Conservation (phyloP, 2,329 filamentous ascomycete genomes). For the Alternaria viburni region DNA sequence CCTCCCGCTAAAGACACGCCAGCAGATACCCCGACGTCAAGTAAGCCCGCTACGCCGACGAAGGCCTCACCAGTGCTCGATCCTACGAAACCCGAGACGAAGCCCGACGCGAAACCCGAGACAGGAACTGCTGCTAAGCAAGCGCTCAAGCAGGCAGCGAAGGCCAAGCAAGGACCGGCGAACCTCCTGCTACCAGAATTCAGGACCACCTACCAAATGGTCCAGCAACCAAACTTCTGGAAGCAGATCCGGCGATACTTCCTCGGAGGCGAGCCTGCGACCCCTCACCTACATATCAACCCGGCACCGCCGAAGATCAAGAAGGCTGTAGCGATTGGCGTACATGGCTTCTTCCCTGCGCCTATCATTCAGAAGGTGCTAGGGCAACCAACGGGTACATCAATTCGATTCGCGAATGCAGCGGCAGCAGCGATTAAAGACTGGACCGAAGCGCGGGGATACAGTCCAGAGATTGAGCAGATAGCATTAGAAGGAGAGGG, state of each 20-base stretch:
- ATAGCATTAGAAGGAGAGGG: conserved; percentile 95
- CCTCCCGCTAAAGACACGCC: conserved; percentile 23
- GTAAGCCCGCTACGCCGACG: conserved; percentile 47
- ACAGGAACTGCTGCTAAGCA: conserved; percentile 37
- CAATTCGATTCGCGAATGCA: conserved; percentile 88
- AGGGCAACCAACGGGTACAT: conserved; percentile 94
- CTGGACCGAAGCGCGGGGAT: conserved; percentile 75
- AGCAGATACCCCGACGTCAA: conserved; percentile 31
- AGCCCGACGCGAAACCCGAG: conserved; percentile 36
- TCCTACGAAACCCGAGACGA: conserved; percentile 33
- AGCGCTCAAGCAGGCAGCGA: conserved; percentile 29
- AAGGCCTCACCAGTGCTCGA: conserved; percentile 35
- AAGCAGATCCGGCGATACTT: conserved; percentile 51
- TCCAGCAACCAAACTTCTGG: conserved; percentile 54
- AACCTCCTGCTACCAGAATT: conserved; percentile 77
- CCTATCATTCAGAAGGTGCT: conserved; percentile 86
- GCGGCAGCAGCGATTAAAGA: conserved; percentile 81
- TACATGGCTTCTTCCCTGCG: conserved; percentile 93
- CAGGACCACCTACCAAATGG: conserved; percentile 65
- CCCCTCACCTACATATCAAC: conserved; percentile 72
- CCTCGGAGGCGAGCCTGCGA: conserved; percentile 60
- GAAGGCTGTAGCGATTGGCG: conserved; percentile 88
- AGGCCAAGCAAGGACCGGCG: conserved; percentile 48
- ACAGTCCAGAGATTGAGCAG: conserved; percentile 84
- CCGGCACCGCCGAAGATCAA: conserved; percentile 75